A percentile compares a stretch with the other conserved stretches of the same genome.
Conservation (phyloP, 2,329 filamentous ascomycete genomes). For the Colletotrichum acutatum region DNA sequence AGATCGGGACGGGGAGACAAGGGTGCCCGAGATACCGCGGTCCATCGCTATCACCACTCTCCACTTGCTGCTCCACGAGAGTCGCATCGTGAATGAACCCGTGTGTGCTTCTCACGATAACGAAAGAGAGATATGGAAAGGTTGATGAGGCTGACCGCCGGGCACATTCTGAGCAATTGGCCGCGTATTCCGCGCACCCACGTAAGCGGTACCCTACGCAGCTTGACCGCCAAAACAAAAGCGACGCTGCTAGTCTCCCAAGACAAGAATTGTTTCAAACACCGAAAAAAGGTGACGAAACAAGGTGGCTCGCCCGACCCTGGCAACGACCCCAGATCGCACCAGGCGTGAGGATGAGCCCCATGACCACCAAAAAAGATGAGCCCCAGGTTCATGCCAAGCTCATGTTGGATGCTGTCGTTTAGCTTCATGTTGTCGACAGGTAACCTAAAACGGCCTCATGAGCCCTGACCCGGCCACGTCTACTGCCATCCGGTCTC, state of each 20-base stretch:
- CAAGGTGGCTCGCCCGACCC: conserved; percentile 21
- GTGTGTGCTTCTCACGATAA: neutral
- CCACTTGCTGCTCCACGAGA: neutral
- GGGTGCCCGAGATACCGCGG: neutral
- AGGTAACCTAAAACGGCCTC: conserved; percentile 33
- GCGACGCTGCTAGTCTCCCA: conserved; percentile 19
- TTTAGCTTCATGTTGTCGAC: conserved; percentile 2
- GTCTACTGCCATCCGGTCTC: conserved; percentile 34
- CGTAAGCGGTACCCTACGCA: neutral
- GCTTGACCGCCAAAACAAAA: neutral
- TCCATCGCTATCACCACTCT: neutral
- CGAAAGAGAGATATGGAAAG: conserved; percentile 11
- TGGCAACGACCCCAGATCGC: conserved; percentile 3
- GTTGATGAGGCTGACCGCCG: neutral
- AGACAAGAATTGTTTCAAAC: conserved; percentile 34
- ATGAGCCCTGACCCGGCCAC: conserved; percentile 21
- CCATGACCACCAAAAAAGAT: conserved; percentile 1
- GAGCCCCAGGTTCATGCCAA: conserved; percentile 11
- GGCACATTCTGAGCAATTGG: neutral
- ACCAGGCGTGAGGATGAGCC: conserved; percentile 3
- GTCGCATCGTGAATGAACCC: neutral
- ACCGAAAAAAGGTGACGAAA: conserved; percentile 26
- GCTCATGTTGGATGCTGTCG: conserved; percentile 13
- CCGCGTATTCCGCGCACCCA: conserved; percentile 2
- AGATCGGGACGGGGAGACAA: neutral